Conservation (phyloP, 2,329 filamentous ascomycete genomes). For the Elsinoe necatrix region DNA sequence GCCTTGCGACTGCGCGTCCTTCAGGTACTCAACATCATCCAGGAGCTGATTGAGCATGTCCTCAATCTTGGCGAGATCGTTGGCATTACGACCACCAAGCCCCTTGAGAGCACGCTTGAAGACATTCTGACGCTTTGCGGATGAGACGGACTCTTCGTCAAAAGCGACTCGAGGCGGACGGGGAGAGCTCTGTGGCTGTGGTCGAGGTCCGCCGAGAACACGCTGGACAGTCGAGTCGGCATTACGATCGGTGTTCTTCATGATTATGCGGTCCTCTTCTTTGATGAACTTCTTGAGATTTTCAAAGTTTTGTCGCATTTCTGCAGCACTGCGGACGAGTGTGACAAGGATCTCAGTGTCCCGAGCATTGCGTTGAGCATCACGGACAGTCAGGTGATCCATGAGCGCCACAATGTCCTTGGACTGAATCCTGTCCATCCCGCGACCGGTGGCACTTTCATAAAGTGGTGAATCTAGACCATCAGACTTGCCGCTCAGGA, state of each 20-base stretch:
- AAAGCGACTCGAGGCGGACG: slow-evolving; percentile 43
- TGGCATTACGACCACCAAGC: slow-evolving; percentile 76
- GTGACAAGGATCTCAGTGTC: slow-evolving; percentile 96
- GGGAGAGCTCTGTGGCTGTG: slow-evolving; percentile 60
- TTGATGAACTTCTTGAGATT: slow-evolving; percentile 89
- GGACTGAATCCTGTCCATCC: slow-evolving; percentile 85
- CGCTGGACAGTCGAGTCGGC: slow-evolving; percentile 79
- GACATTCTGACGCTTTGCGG: slow-evolving; percentile 82
- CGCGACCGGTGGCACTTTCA: slow-evolving; percentile 77
- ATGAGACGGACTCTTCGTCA: slow-evolving; percentile 49
- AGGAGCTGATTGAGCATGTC: slow-evolving; percentile 86
- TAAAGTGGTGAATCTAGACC: slow-evolving; percentile 85
- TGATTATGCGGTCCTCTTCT: slow-evolving; percentile 81
- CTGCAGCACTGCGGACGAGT: slow-evolving; percentile 82
- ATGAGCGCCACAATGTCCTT: slow-evolving; percentile 95
- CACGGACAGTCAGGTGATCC: slow-evolving; percentile 95
- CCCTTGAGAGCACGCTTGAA: slow-evolving; percentile 90
- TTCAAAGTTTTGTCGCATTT: slow-evolving; percentile 95
- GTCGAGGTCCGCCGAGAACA: slow-evolving; percentile 75
- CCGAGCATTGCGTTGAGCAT: slow-evolving; percentile 89
- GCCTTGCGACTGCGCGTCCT: slow-evolving; percentile 30
- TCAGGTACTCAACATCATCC: slow-evolving; percentile 70
- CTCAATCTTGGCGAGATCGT: slow-evolving; percentile 80
- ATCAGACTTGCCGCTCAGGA: slow-evolving; percentile 83
- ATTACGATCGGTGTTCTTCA: slow-evolving; percentile 77